Evolutionary conservation across 352 stramenopile genomes (phyloP).

Genomic region (Phytopythium sindhum): DNA sequence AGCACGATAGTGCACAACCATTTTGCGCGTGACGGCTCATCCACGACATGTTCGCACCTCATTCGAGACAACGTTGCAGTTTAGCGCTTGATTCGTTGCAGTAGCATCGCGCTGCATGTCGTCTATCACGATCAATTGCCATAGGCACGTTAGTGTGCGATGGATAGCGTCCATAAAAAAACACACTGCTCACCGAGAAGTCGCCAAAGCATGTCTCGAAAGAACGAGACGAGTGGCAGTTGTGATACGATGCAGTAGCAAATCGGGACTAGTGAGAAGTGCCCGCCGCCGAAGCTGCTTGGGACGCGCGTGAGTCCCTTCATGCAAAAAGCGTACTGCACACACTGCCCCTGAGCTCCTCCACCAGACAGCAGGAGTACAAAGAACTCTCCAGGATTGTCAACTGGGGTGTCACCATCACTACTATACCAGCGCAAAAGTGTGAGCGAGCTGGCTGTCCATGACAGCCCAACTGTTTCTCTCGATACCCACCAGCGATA

Average conservation of each 20-base stretch:
- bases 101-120: slow-evolving; percentile 17
- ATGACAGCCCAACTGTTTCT: too few relatives aligned
- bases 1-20: background rate
- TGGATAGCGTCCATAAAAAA: too few relatives aligned
- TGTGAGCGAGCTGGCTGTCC: background rate
- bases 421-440: background rate
- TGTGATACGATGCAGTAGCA: slow-evolving; percentile 53
- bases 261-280: slow-evolving; percentile 22
- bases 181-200: slow-evolving; percentile 26
- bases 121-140: slow-evolving; percentile 7
- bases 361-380: slow-evolving; percentile 51
- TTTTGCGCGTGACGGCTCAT: background rate
- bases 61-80: slow-evolving; percentile 39
- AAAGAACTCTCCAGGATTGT: slow-evolving; percentile 31
- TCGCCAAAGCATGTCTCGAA: slow-evolving; percentile 24
- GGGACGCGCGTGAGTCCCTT: slow-evolving; percentile 30
- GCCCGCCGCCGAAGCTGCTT: slow-evolving; percentile 4
- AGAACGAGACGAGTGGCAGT: slow-evolving; percentile 43
- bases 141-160: background rate
- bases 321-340: slow-evolving; percentile 59
- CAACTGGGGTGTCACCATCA: too few relatives aligned
- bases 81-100: background rate
- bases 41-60: slow-evolving; percentile 13
- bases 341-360: slow-evolving; percentile 38
- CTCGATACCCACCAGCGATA: background rate